A percentile compares a stretch with the other conserved stretches of the same genome.
Evolutionary conservation across 1,284 basidiomycete genomes (phyloP).

Genomic region (Peniophora sp.): DNA sequence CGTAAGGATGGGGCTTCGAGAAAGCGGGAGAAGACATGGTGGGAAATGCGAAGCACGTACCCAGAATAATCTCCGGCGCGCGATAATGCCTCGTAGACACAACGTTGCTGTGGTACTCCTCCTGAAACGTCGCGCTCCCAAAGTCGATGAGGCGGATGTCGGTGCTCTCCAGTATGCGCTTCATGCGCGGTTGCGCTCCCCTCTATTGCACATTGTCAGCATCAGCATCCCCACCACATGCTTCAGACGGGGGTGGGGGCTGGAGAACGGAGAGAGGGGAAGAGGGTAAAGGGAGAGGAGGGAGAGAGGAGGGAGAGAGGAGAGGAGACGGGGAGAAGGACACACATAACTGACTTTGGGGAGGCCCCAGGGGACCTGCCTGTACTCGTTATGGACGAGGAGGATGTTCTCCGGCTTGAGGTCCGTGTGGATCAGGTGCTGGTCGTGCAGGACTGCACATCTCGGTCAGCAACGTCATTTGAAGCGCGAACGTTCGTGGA

Average conservation of each 20-base stretch:
- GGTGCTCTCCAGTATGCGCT: constrained; percentile 78
- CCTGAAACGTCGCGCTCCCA: constrained; percentile 95
- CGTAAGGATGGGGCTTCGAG: no score
- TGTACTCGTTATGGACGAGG: constrained; percentile 81
- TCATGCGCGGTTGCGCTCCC: constrained; percentile 49
- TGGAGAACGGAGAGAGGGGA: no score
- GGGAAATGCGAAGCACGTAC: constrained; percentile 39
- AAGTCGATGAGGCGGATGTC: constrained; percentile 98
- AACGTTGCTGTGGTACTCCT: constrained; percentile 97
- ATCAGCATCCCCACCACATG: constrained; percentile 1
- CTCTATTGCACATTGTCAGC: constrained; percentile 34
- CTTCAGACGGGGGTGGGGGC: no score
- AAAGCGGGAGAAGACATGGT: constrained; percentile 10
- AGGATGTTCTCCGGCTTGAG: constrained; percentile 98
- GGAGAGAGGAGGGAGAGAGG: not conserved
- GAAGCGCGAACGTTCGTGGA: no score
- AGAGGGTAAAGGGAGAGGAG: not conserved
- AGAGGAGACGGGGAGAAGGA: no score
- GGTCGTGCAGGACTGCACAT: constrained; percentile 76
- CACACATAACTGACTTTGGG: constrained; percentile 37
- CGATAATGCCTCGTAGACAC: constrained; percentile 98
- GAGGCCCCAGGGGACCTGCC: constrained; percentile 45
- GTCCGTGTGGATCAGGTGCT: constrained; percentile 94
- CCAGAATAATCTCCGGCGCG: constrained; percentile 97
- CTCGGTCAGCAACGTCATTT: not conserved